Evolutionary conservation across 805 yeast genomes (phyloP), one percentile per base, ranked within the genome.

Genomic region (Candida patagonica): DNA sequence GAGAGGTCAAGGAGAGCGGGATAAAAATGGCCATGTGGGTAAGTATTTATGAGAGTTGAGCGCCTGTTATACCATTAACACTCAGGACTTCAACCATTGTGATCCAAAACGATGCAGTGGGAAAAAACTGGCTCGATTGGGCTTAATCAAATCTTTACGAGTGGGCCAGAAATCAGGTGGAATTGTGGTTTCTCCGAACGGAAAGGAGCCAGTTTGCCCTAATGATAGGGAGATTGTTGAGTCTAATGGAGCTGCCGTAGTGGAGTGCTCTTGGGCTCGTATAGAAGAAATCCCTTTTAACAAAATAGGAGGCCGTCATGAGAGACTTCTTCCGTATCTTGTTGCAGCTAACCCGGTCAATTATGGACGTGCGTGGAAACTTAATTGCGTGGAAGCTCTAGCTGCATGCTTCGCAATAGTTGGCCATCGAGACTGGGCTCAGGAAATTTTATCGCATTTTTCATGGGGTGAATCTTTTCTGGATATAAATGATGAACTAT

Each of bases 31-130:
- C 96, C 13, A 89, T 89, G 98, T 89, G 98, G 68, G 59, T 54
- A 22, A 12, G 58, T 50, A 25, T 15, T 12, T 25, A 22, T 23
- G 35, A 13, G 19, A 8, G 23, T 31, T 16, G 22, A 13, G 6
- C 31, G 5, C 32, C 13, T 29, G 33, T 29, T 5, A 12, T 22
- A 13, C 9, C 15, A 29, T 10, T 21, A 38, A 35, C 9, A 13
- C n/a, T 13, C 16, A 58, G 96, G 98, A 92, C 59, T 92, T 92
- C 56, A 95, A 88, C 49, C 98, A 92, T 57, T 92, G 98, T 65
- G 98, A 92, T 62, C 98, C 98, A 1, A 92, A 92, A 56, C 71
- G 96, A 56, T 92, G 98, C 58, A 80, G 94, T 49, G 98, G 98
- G 15, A 92, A 92, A 65, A 88, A 87, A 57, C 67, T 92, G 23